These are phyloP conservation scores for Penstemon eatonii DNA, from an alignment of 257 asterid genomes.

Conservation along the genomic window DNA sequence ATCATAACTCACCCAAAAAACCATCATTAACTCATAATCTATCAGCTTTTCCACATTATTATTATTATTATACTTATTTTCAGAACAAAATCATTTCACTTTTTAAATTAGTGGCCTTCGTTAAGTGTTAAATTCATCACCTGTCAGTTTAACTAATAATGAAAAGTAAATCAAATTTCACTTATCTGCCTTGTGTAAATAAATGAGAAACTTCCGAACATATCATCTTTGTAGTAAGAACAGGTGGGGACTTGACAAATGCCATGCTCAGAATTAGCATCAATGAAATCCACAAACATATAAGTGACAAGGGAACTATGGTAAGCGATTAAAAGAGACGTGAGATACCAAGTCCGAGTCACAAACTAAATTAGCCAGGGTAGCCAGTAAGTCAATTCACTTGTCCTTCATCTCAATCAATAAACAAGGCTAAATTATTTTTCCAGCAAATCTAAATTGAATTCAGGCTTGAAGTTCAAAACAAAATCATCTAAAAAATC, in stretches of 20 bases:
- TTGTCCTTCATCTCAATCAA: not conserved
- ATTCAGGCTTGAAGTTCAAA: not conserved
- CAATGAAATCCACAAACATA: not conserved
- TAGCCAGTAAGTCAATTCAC: not conserved
- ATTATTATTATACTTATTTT: constrained; percentile 5
- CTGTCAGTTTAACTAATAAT: no score
- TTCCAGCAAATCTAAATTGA: not conserved
- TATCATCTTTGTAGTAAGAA: not conserved
- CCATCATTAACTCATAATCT: constrained; percentile 17
- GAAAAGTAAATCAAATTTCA: no score
- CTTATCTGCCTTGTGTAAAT: not conserved
- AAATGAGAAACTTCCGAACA: not conserved
- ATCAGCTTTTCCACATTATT: constrained; percentile 8
- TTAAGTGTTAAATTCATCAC: constrained; percentile 23
- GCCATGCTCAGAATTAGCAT: not conserved
- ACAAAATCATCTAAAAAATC: not conserved
- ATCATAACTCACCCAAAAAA: constrained; percentile 38
- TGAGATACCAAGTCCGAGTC: not conserved
- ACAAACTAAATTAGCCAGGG: not conserved
- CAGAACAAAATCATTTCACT: constrained; percentile 49
- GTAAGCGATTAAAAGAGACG: not conserved
- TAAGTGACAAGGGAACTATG: not conserved
- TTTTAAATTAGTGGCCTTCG: constrained; percentile 20
- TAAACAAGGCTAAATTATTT: not conserved
- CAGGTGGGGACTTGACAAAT: not conserved